Evolutionary conservation across 306 rosid species (phyloP), one percentile per base, ranked within the genome.

Genomic region (Dryas alaskensis): DNA sequence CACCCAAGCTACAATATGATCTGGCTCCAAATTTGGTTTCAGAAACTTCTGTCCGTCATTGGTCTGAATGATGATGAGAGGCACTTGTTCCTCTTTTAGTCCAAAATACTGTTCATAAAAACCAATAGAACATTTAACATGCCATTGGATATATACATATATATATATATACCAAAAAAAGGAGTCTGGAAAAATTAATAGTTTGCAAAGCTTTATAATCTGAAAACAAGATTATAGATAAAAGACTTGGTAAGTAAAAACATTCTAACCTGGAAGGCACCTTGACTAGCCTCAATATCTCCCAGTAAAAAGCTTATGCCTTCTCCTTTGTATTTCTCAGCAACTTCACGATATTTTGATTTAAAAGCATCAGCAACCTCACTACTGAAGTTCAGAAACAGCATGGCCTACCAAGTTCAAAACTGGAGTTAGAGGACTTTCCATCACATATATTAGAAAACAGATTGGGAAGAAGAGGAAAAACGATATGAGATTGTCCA

Each of bases 241-340:
- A 54, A 22, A 63, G 74, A 10, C 60, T 40, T 46, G 16, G 6
- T 5, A 5, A 27, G 60, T 39, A 65, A 70, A 51, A 71, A 10
- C 54, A 71, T 74, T 74, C 88, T 44, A 62, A 95, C 99, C 93
- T 95, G 91, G 83, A 95, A 86, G 79, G 92, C 98, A 69, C 89
- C 93, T 78, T 87, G 84, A 78, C 92, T 85, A 49, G 87, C 78
- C 59, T 87, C 89, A 63, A 85, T 69, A 83, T 95, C 97, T 73
- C 93, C 99, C 52, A 88, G 63, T 69, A 95, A 78, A 88, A 92
- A 95, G 81, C 92, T 86, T 60, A 95, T 8, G 55, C 87, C 96
- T 47, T 88, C 86, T 65, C 81, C 43, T 72, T 54, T 92, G 77
- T 51, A 85, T 79, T 70, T 81, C 85, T 90, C 93, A 62, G 99